Base-by-base conservation (phyloP, 495 filamentous ascomycete species). In the Peziza echinospora region DNA sequence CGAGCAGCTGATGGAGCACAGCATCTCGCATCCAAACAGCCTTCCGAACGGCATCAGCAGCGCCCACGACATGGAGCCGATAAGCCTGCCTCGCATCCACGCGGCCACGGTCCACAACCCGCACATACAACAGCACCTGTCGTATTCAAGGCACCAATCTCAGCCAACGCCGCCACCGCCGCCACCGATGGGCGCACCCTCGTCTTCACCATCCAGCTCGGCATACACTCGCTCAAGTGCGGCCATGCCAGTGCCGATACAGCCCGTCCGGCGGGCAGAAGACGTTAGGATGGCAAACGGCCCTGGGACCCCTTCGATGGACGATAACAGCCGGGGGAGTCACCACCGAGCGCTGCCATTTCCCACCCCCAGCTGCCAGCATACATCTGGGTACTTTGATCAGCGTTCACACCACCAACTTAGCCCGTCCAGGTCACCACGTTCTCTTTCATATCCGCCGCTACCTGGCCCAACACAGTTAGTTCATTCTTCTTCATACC, bases 71-170 rank as follows among this genome's bases (percentile, higher is more conserved):
- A 16, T 51, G 24, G 55, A 58, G 10, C 11, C 55, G 17, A 19
- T 46, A 23, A 55, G 52, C 41, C 50, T 59, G 17, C 45, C 56
- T n/a, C 56, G 56, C 39, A 59, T 59, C 17, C 56, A 59, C n/a
- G 45, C 56, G 30, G 49, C 56, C 16, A 55, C 41, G 11, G n/a
- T 49, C 8, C 54, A 56, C 26, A 45, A 43, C 28, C 53, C 56
- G 13, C 57, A 60, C 46, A 59, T 59, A 24, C 57, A 59, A 41
- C 57, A 60, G 19, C 56, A 55, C 8, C 46, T 56, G 37, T 60
- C 57, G 19, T 60, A 60, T 24, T 24, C 58, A 41, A 47, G 57
- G 34, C 53, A 60, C 16, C 56, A 60, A 21, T 49, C 54, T 13
- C 30, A 2, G 30, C 3, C 30, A 10, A 47, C 50, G 17, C 39